Evolutionary conservation across 805 yeast species (phyloP).

Genomic region (Cyberlindnera sargentensis): DNA sequence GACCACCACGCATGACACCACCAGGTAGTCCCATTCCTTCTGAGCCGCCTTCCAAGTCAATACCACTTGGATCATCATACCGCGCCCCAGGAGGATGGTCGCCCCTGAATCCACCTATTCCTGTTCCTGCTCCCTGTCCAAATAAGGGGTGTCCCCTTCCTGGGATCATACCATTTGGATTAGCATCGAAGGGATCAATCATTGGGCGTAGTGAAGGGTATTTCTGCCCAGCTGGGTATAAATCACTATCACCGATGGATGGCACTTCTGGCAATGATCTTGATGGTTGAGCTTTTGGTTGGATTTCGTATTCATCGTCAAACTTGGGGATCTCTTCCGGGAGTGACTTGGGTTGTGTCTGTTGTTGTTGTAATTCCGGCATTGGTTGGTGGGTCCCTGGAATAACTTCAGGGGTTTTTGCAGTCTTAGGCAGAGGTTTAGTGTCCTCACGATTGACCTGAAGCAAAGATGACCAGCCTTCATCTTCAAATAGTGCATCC

Average conservation of each 20-base stretch:
- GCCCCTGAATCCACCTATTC: constrained; percentile 2
- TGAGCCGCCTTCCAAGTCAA: constrained; percentile 26
- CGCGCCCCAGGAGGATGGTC: constrained; percentile 39
- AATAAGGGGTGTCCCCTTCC: constrained; percentile 46
- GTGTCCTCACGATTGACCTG: no score
- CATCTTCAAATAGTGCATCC: no score
- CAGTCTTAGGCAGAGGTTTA: no score
- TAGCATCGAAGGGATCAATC: constrained; percentile 31
- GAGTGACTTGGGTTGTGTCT: neutral
- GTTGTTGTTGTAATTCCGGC: no score
- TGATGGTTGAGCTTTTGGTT: constrained; percentile 1
- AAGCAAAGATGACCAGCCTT: no score
- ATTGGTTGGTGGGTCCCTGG: no score
- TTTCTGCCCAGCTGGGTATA: constrained; percentile 39
- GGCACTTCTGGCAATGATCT: constrained; percentile 10
- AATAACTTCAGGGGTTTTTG: no score
- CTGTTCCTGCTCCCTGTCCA: constrained; percentile 2
- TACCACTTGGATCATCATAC: constrained; percentile 43
- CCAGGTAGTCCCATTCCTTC: constrained; percentile 28
- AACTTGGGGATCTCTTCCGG: constrained; percentile 18
- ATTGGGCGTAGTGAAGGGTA: constrained; percentile 38
- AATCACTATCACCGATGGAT: constrained; percentile 43
- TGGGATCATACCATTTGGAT: constrained; percentile 46
- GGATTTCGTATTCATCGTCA: constrained; percentile 42
- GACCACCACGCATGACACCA: neutral